phyloP scores from a whole-genome alignment of 1,139 yeast genomes.

The Blastobotrys malaysiensis region DNA sequence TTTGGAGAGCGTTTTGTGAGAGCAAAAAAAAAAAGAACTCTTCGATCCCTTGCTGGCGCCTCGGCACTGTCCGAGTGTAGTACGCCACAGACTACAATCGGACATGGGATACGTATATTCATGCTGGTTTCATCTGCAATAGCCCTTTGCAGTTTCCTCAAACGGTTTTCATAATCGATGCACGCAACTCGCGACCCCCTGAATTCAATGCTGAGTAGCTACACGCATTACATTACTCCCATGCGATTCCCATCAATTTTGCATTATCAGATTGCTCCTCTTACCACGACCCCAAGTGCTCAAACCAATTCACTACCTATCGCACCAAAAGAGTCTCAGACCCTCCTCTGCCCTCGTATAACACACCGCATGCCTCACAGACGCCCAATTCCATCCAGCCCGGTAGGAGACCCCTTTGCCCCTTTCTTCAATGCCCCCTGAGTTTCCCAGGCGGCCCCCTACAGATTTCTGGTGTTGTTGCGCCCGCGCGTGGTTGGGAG shows the following conservation, averaged over 20 bases:
- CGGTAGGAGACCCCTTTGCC: too few relatives aligned
- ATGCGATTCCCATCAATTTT: not conserved
- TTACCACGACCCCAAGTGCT: too few relatives aligned
- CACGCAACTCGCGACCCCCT: not conserved
- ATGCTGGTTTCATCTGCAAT: not conserved
- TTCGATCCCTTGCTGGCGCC: not conserved
- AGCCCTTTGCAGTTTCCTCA: not conserved
- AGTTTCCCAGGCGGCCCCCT: not conserved
- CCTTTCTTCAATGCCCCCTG: too few relatives aligned
- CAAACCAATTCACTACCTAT: too few relatives aligned
- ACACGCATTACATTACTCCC: not conserved
- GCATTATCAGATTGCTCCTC: too few relatives aligned
- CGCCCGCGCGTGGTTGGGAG: not conserved
- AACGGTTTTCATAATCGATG: not conserved
- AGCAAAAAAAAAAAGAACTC: not conserved
- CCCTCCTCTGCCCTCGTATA: too few relatives aligned
- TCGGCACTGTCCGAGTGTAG: not conserved
- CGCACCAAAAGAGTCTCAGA: too few relatives aligned
- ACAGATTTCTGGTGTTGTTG: not conserved
- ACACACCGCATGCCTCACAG: not conserved
- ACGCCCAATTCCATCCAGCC: too few relatives aligned
- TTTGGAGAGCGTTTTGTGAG: too few relatives aligned
- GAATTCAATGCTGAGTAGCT: not conserved
- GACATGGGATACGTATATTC: not conserved
- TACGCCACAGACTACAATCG: too few relatives aligned